phyloP scores from a whole-genome alignment of 2,329 filamentous ascomycete species.

The Tolypocladium nubicola region DNA sequence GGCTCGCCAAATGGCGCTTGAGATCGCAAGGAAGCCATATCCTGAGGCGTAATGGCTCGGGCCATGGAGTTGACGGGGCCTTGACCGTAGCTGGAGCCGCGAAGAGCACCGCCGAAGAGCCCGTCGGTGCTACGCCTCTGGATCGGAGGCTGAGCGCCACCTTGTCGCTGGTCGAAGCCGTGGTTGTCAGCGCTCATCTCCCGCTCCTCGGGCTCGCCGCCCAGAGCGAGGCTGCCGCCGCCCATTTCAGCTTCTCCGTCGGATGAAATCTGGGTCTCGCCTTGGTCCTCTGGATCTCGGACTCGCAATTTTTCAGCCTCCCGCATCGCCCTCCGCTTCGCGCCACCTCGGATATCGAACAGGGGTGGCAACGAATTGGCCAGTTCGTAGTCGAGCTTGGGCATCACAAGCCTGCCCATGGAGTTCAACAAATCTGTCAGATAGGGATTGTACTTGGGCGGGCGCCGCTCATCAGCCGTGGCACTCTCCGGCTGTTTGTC shows the following conservation, averaged over 20 bases:
- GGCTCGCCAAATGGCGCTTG: slow-evolving; percentile 49
- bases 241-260: slow-evolving; percentile 76
- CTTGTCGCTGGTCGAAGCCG: slow-evolving; percentile 47
- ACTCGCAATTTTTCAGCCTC: slow-evolving; percentile 55
- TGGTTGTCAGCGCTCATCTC: slow-evolving; percentile 43
- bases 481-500: slow-evolving; percentile 7
- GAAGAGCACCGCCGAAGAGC: slow-evolving; percentile 42
- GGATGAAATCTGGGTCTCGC: slow-evolving; percentile 33
- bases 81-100: slow-evolving; percentile 35
- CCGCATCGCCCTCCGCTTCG: slow-evolving; percentile 67
- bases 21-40: slow-evolving; percentile 56
- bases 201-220: slow-evolving; percentile 82
- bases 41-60: slow-evolving; percentile 71
- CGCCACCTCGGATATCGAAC: slow-evolving; percentile 73
- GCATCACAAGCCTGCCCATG: slow-evolving; percentile 23
- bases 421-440: slow-evolving; percentile 26
- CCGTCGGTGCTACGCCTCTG: slow-evolving; percentile 49
- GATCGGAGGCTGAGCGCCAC: slow-evolving; percentile 66
- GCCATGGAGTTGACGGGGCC: slow-evolving; percentile 42
- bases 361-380: slow-evolving; percentile 49
- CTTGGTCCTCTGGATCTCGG: slow-evolving; percentile 36
- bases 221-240: slow-evolving; percentile 72
- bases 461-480: not conserved
- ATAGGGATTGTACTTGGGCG: slow-evolving; percentile 10
- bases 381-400: slow-evolving; percentile 7